phyloP scores from a whole-genome alignment of 805 yeast species.

The Yamadazyma takamatsuzukensis region DNA sequence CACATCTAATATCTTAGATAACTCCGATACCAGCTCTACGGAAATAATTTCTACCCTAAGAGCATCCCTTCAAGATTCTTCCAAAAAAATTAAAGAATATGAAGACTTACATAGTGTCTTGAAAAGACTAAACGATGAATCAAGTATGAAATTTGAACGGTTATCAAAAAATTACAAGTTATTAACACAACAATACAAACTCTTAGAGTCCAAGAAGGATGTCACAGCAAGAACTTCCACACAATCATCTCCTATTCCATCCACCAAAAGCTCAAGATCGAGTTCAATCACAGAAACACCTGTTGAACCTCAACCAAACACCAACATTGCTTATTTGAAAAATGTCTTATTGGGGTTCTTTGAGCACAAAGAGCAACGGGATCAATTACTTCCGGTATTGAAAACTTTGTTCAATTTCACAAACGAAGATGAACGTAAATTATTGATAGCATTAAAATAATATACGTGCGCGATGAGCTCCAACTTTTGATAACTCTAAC shows the following conservation, averaged over 20 bases:
- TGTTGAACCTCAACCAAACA: slow-evolving; percentile 6
- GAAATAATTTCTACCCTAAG: slow-evolving; percentile 44
- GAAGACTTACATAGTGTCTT: slow-evolving; percentile 53
- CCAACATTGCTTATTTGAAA: slow-evolving; percentile 66
- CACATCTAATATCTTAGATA: background rate
- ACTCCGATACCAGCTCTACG: slow-evolving; percentile 16
- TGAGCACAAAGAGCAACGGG: slow-evolving; percentile 90
- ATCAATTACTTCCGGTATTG: slow-evolving; percentile 79
- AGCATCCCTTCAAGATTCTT: slow-evolving; percentile 49
- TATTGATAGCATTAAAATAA: slow-evolving; percentile 52
- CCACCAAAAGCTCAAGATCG: slow-evolving; percentile 6
- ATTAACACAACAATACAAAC: slow-evolving; percentile 55
- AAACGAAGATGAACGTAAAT: slow-evolving; percentile 68
- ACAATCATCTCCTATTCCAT: slow-evolving; percentile 1
- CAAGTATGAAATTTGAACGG: slow-evolving; percentile 63
- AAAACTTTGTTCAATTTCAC: slow-evolving; percentile 68
- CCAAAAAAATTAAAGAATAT: slow-evolving; percentile 49
- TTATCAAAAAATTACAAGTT: slow-evolving; percentile 66
- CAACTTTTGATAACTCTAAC: too few relatives aligned
- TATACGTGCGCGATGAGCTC: too few relatives aligned
- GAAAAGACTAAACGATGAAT: slow-evolving; percentile 61
- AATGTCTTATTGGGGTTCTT: slow-evolving; percentile 89
- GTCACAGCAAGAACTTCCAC: slow-evolving; percentile 3
- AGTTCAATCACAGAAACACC: slow-evolving; percentile 7
- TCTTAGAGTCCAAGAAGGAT: slow-evolving; percentile 30